Base-by-base conservation (phyloP, 768 basidiomycete species). In the Phylloporus sp. region DNA sequence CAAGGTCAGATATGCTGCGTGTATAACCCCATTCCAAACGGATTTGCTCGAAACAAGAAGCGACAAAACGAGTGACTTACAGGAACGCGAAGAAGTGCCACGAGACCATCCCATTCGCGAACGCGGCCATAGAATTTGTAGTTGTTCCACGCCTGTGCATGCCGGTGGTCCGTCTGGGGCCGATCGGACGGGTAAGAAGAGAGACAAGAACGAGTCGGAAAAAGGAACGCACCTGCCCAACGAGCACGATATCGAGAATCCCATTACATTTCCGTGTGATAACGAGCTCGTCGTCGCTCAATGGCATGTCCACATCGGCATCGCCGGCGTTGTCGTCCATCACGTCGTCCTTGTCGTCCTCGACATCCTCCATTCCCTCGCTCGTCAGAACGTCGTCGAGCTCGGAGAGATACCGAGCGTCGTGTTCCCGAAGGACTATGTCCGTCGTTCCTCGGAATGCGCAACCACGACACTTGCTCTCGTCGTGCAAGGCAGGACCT, bases 231-330 rank as follows among this genome's bases (percentile, higher is more conserved):
- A 84, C 82, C 67, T 78, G 75, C 47, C 85, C 86, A 12, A 78
- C 79, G 55, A 88, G 64, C 27, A 86, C 71, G 41, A 84, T 78
- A 57, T 88, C 86, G 49, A 67, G 68, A 5, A 86, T 73, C 1
- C 86, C 85, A 28, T 70, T 63, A 48, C 87, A 88, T 29, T 59
- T 63, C 15, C 63, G 58, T 13, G 27, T 47, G 41, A 71, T 49
- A 12, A 55, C 55, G 41, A 65, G 62, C 31, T 69, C 66, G 20
- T 26, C 57, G 12, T 54, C 67, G 11, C 48, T 44, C 2, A 49
- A 54, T 7, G 65, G 61, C 52, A 71, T 58, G 13, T 70, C 68
- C 34, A 52, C 52, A 24, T 67, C 61, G 0, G 49, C 52, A 29
- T 61, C 65, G 27, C 60, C 64, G 32, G 59, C 50, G 23, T 58